Evolutionary conservation across 306 rosid genomes (phyloP).

Genomic region (Pyrus pyrifolia): DNA sequence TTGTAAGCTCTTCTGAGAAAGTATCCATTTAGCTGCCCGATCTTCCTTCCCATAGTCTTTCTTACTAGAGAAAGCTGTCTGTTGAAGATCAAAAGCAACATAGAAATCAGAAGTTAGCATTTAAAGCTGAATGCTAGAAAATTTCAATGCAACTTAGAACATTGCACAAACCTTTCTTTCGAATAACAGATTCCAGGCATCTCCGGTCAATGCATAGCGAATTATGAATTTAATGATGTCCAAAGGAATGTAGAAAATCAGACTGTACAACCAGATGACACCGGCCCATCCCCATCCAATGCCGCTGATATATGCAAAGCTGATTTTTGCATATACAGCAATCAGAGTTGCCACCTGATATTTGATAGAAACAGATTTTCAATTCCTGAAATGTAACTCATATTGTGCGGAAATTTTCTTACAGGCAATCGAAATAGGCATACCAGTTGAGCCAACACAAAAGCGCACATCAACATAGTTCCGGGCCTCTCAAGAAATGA

Average conservation of each 20-base stretch:
- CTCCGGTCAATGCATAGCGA: constrained; percentile 71
- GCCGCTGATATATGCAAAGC: constrained; percentile 65
- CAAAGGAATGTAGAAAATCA: constrained; percentile 69
- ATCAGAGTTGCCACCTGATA: constrained; percentile 77
- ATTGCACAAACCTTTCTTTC: constrained; percentile 53
- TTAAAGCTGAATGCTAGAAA: neutral
- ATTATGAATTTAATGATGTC: constrained; percentile 70
- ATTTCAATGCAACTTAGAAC: neutral
- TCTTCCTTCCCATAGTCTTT: constrained; percentile 75
- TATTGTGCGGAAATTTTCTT: neutral
- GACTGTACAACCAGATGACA: constrained; percentile 71
- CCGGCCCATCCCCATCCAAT: constrained; percentile 97
- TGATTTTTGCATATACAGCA: constrained; percentile 66
- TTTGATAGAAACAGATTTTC: neutral
- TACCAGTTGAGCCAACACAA: constrained; percentile 81
- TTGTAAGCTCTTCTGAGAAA: constrained; percentile 69
- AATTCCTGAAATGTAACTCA: constrained; percentile 1
- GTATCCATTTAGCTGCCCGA: constrained; percentile 65
- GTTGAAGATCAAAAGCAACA: constrained; percentile 23
- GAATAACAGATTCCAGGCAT: constrained; percentile 74
- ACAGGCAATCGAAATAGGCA: neutral
- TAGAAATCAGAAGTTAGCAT: neutral
- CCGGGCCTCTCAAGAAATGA: constrained; percentile 81
- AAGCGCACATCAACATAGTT: constrained; percentile 61
- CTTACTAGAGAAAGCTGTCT: constrained; percentile 76